phyloP scores from a whole-genome alignment of 2,329 filamentous ascomycete genomes.

The Venturia pyrina region DNA sequence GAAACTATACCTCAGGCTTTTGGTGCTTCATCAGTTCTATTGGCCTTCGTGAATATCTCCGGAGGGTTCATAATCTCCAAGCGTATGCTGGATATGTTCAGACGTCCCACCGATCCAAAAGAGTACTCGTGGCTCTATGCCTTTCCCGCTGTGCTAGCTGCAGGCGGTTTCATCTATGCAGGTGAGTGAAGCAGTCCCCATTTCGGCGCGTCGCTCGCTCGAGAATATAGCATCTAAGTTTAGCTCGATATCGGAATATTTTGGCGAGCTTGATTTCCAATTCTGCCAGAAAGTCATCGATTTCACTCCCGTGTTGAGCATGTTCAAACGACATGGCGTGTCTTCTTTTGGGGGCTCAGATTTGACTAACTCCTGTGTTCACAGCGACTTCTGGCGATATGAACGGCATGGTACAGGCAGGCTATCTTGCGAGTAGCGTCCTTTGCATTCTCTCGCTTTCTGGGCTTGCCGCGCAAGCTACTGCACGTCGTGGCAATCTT shows the following conservation, averaged over 20 bases:
- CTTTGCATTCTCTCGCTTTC: slow-evolving; percentile 80
- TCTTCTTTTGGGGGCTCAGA: too few relatives aligned
- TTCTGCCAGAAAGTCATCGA: neutral
- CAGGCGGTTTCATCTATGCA: slow-evolving; percentile 70
- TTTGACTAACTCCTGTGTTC: neutral
- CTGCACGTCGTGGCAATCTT: slow-evolving; percentile 75
- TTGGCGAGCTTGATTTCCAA: too few relatives aligned
- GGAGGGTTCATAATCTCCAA: slow-evolving; percentile 89
- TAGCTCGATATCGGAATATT: too few relatives aligned
- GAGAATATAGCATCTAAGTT: too few relatives aligned
- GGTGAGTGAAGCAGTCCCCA: neutral
- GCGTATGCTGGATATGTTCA: slow-evolving; percentile 65
- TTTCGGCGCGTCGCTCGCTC: too few relatives aligned
- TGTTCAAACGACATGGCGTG: neutral
- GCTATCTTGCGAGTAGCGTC: slow-evolving; percentile 75
- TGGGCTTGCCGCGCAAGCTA: slow-evolving; percentile 69
- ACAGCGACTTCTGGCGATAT: slow-evolving; percentile 59
- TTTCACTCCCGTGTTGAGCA: neutral
- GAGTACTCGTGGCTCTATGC: slow-evolving; percentile 86
- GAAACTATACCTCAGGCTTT: slow-evolving; percentile 68
- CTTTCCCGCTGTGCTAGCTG: slow-evolving; percentile 65
- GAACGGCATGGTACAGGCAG: slow-evolving; percentile 75
- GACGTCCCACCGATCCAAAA: slow-evolving; percentile 68
- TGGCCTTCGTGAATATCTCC: slow-evolving; percentile 81
- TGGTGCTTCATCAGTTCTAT: slow-evolving; percentile 67